Evolutionary conservation across 73 alveolate species (phyloP).

Genomic region (Urostyla sp.): DNA sequence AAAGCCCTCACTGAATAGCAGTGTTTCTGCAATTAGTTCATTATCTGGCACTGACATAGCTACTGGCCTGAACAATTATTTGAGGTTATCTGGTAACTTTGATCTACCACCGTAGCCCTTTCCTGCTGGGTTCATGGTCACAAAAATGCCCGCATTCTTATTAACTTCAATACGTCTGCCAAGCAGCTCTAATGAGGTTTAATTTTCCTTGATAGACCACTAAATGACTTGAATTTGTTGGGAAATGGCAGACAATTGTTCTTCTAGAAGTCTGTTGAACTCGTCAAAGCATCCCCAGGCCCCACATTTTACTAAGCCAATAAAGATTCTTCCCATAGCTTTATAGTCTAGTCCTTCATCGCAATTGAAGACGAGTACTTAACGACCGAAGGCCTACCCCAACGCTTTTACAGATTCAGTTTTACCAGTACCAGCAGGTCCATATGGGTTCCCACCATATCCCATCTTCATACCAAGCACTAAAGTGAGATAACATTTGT

Average conservation of each 20-base stretch:
- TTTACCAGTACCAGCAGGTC: constrained; percentile 99
- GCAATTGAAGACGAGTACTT: constrained; percentile 99
- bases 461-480: constrained; percentile 99
- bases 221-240: constrained; percentile 97
- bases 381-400: constrained; percentile 99
- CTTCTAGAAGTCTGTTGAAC: constrained; percentile 99
- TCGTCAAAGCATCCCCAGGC: constrained; percentile 99
- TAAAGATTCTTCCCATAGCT: constrained; percentile 99
- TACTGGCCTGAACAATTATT: constrained; percentile 99
- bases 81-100: constrained; percentile 99
- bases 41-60: constrained; percentile 99
- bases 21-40: constrained; percentile 99
- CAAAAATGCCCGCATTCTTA: constrained; percentile 98
- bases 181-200: constrained; percentile 85
- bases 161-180: constrained; percentile 92
- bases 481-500: constrained; percentile 99
- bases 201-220: constrained; percentile 94
- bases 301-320: constrained; percentile 99
- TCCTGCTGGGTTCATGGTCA: constrained; percentile 99
- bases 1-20: constrained; percentile 99
- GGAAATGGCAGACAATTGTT: constrained; percentile 98
- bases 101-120: constrained; percentile 99
- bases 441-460: constrained; percentile 99
- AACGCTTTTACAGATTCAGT: constrained; percentile 99
- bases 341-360: constrained; percentile 99